These are phyloP conservation scores for Musa balbisiana DNA, from an alignment of 202 grass and related monocot genomes.

Conservation along the genomic window DNA sequence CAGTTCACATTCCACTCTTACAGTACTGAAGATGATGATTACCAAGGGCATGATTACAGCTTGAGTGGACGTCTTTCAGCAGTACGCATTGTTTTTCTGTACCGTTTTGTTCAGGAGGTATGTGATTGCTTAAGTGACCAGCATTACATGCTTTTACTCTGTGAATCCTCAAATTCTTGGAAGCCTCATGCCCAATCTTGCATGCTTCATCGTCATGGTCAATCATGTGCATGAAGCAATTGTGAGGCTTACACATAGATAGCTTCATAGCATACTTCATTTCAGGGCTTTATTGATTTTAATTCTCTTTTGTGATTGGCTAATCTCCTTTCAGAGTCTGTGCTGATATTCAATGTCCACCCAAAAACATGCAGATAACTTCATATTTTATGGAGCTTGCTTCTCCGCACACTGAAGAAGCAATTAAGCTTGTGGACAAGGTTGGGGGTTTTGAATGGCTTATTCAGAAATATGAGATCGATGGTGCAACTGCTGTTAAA, in stretches of 20 bases:
- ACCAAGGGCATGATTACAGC: constrained; percentile 86
- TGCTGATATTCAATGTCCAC: constrained; percentile 14
- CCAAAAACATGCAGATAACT: constrained; percentile 58
- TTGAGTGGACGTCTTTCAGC: constrained; percentile 83
- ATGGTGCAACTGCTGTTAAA: constrained; percentile 86
- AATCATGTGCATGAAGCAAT: neutral
- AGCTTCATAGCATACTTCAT: neutral
- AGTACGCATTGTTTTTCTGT: constrained; percentile 95
- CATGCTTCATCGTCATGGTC: neutral
- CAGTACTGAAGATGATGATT: constrained; percentile 82
- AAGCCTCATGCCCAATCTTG: neutral
- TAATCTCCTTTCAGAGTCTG: neutral
- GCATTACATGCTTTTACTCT: neutral
- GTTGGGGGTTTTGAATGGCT: constrained; percentile 94
- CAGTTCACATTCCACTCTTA: constrained; percentile 89
- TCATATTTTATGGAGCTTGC: constrained; percentile 99
- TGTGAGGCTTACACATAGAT: neutral
- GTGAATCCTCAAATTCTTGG: neutral
- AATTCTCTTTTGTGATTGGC: neutral
- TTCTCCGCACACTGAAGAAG: constrained; percentile 92
- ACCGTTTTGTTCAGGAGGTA: constrained; percentile 97
- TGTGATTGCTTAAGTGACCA: neutral
- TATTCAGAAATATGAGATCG: constrained; percentile 97
- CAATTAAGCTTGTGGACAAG: constrained; percentile 96
- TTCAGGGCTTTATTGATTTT: neutral